phyloP scores from a whole-genome alignment of 805 yeast species.

The Saturnispora mendoncae region DNA sequence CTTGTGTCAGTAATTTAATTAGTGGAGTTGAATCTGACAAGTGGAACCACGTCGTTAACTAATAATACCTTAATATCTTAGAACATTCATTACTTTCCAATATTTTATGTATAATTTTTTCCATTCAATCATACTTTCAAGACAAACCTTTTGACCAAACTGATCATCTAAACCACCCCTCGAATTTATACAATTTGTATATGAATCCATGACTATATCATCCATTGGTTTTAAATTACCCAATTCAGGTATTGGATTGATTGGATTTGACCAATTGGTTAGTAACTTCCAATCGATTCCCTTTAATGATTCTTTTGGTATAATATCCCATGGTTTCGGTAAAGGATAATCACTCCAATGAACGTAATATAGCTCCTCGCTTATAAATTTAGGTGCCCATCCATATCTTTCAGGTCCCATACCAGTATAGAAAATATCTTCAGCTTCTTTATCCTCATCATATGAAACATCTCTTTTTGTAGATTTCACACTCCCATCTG shows the following conservation, averaged over 20 bases:
- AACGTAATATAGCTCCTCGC: constrained; percentile 32
- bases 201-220: constrained; percentile 12
- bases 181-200: constrained; percentile 7
- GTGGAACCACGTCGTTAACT: constrained; percentile 11
- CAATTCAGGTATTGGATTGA: constrained; percentile 2
- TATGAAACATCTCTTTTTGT: not conserved
- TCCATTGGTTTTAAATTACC: constrained; percentile 5
- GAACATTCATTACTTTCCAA: constrained; percentile 2
- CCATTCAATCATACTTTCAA: constrained; percentile 15
- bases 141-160: constrained; percentile 19
- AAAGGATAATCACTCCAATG: constrained; percentile 63
- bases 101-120: constrained; percentile 13
- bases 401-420: constrained; percentile 19
- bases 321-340: constrained; percentile 52
- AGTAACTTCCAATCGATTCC: constrained; percentile 1
- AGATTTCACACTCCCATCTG: not conserved
- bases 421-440: constrained; percentile 7
- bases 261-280: constrained; percentile 3
- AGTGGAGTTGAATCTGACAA: constrained; percentile 32
- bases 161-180: constrained; percentile 17
- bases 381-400: constrained; percentile 29
- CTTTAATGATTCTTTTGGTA: constrained; percentile 8
- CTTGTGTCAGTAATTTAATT: constrained; percentile 49
- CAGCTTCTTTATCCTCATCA: constrained; percentile 7
- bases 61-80: not conserved